Evolutionary conservation across 2,329 filamentous ascomycete genomes (phyloP), one percentile per base, ranked within the genome.

Genomic region (Pestalotiopsis sp.): DNA sequence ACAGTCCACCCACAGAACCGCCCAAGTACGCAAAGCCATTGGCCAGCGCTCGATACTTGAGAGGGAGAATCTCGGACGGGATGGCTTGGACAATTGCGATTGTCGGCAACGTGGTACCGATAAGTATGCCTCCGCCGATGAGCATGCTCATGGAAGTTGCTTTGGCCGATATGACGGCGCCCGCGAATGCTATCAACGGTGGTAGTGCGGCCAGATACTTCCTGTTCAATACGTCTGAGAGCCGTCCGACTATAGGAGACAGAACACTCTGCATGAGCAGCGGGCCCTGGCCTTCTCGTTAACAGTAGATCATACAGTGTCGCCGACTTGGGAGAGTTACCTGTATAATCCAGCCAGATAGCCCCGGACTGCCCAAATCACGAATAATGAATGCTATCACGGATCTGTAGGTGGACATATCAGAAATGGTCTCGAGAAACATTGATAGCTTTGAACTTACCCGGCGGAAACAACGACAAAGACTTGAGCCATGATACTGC

Each of bases 301-400:
- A n/a, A 1, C 59, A 14, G 25, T 57, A 14, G 11, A 60, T 31
- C 57, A 6, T 14, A 27, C 38, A 17, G 1, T 41, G 57, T 12
- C 69, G 27, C 56, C 20, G 25, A 4, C 11, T 11, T 11, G 23
- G 23, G 17, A 65, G 3, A 36, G 41, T 56, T 31, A 83, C 83
- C 77, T 86, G 85, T 64, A 88, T 88, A 69, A 88, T 83, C 86
- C 87, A 88, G 36, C 86, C 85, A 1, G 85, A 80, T 17, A 87
- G 80, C 1, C 82, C 77, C 12, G 82, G 78, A 58, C 85, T 82
- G 12, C 86, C 86, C 4, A 89, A 76, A 72, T 88, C 86, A 45
- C 85, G 80, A 27, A 87, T 80, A 69, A 85, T 88, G 73, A 88
- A 89, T 0, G 85, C 84, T 66, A 88, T 84, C 11, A 88, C 86